Conservation (phyloP, 108 stramenopile species). For the Skeletonema marinoi region DNA sequence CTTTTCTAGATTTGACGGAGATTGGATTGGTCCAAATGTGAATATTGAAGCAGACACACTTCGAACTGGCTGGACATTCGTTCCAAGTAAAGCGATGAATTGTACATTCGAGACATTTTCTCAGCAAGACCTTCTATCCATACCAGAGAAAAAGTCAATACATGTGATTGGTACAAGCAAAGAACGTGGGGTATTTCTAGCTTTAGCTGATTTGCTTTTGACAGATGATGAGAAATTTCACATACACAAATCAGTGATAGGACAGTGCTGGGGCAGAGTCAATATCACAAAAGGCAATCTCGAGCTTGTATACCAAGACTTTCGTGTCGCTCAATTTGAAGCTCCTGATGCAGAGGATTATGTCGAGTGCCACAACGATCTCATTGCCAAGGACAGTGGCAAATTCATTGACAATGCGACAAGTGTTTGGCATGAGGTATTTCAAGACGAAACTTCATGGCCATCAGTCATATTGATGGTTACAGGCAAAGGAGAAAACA, state of each 20-base stretch:
- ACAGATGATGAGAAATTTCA: constrained; percentile 19
- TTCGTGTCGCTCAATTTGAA: constrained; percentile 32
- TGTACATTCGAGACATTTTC: constrained; percentile 34
- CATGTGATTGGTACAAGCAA: constrained; percentile 38
- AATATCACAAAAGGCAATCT: constrained; percentile 29
- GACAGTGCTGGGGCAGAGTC: constrained; percentile 48
- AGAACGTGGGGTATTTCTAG: constrained; percentile 42
- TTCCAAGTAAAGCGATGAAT: constrained; percentile 31
- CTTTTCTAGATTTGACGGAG: constrained; percentile 31
- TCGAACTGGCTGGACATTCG: constrained; percentile 41
- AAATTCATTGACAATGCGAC: constrained; percentile 39
- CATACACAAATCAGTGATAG: constrained; percentile 12
- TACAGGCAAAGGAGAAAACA: constrained; percentile 5
- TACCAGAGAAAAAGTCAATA: constrained; percentile 30
- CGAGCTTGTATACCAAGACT: constrained; percentile 41
- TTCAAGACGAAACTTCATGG: constrained; percentile 27
- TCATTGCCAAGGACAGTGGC: constrained; percentile 23
- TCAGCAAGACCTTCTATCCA: constrained; percentile 8
- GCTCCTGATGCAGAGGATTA: background rate
- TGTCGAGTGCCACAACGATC: constrained; percentile 45
- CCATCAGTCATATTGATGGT: constrained; percentile 35
- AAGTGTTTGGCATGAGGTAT: constrained; percentile 43
- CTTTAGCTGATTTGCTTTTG: constrained; percentile 29
- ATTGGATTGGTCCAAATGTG: constrained; percentile 39
- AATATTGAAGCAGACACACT: constrained; percentile 3